Conservation (phyloP, 2,329 filamentous ascomycete species). For the Ophiostoma piceae region DNA sequence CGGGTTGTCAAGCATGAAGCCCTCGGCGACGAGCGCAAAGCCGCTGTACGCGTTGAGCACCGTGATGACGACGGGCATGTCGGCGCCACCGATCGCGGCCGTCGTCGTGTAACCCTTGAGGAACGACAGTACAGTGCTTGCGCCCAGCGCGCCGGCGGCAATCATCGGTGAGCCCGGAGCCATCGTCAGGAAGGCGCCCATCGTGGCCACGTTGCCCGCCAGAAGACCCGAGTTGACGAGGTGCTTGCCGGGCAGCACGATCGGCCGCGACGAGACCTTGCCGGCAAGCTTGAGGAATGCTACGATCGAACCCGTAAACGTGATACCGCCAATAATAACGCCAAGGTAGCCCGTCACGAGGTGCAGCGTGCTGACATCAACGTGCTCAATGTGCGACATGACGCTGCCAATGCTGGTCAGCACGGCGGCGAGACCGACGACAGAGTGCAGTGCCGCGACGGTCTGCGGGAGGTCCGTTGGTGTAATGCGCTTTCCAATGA, state of each 20-base stretch:
- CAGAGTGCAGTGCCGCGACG: slow-evolving; percentile 81
- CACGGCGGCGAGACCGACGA: slow-evolving; percentile 83
- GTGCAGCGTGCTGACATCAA: slow-evolving; percentile 64
- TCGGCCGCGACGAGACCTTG: slow-evolving; percentile 72
- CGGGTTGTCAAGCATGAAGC: slow-evolving; percentile 85
- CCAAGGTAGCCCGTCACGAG: slow-evolving; percentile 82
- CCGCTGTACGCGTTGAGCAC: slow-evolving; percentile 88
- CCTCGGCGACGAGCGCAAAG: slow-evolving; percentile 83
- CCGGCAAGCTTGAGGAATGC: slow-evolving; percentile 84
- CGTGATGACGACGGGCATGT: slow-evolving; percentile 89
- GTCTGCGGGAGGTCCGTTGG: slow-evolving; percentile 85
- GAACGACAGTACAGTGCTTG: slow-evolving; percentile 73
- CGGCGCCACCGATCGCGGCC: slow-evolving; percentile 82
- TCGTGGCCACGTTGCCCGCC: slow-evolving; percentile 70
- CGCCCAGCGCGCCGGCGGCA: slow-evolving; percentile 70
- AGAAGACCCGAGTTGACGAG: slow-evolving; percentile 69
- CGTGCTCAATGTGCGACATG: slow-evolving; percentile 62
- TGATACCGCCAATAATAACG: slow-evolving; percentile 81
- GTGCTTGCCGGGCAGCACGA: slow-evolving; percentile 68
- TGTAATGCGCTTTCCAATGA: slow-evolving; percentile 82
- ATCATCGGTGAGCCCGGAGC: slow-evolving; percentile 73
- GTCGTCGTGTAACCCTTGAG: slow-evolving; percentile 84
- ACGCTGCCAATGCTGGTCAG: slow-evolving; percentile 85
- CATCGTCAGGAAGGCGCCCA: slow-evolving; percentile 78
- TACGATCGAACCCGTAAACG: slow-evolving; percentile 85